Conservation (phyloP, 257 asterid species). For the Ilex aquifolium region DNA sequence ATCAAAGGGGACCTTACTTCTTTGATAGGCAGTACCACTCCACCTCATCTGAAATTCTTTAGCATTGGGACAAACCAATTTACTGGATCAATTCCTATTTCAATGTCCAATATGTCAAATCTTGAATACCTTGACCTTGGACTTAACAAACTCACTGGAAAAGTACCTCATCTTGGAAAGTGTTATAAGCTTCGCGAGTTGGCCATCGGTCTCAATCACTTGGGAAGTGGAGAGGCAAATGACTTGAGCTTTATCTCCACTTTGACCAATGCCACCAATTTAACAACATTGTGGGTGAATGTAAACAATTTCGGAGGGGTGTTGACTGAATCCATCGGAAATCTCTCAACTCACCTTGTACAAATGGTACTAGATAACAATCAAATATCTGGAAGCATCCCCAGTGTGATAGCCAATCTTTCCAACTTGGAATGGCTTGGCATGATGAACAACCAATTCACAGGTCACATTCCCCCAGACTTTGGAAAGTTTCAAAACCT, state of each 20-base stretch:
- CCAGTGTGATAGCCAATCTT: neutral
- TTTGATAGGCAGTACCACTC: neutral
- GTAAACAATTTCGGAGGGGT: constrained; percentile 14
- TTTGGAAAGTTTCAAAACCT: neutral
- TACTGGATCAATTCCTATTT: constrained; percentile 15
- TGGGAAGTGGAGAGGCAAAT: constrained; percentile 13
- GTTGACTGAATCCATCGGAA: constrained; percentile 12
- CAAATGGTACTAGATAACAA: neutral
- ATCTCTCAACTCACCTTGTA: neutral
- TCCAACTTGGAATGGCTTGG: neutral
- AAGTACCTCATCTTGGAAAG: constrained; percentile 6
- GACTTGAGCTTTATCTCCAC: constrained; percentile 17
- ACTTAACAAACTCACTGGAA: constrained; percentile 7
- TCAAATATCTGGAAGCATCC: neutral
- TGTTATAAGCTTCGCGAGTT: neutral
- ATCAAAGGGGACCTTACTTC: neutral
- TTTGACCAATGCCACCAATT: constrained; percentile 4
- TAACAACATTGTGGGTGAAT: constrained; percentile 2
- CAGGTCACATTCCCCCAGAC: neutral
- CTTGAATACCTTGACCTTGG: neutral
- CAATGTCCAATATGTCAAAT: constrained; percentile 15
- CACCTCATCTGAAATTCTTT: neutral
- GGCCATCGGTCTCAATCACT: neutral
- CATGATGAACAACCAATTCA: neutral
- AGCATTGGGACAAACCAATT: constrained; percentile 1